phyloP scores from a whole-genome alignment of 495 filamentous ascomycete species.

The Xylaria bambusicola region DNA sequence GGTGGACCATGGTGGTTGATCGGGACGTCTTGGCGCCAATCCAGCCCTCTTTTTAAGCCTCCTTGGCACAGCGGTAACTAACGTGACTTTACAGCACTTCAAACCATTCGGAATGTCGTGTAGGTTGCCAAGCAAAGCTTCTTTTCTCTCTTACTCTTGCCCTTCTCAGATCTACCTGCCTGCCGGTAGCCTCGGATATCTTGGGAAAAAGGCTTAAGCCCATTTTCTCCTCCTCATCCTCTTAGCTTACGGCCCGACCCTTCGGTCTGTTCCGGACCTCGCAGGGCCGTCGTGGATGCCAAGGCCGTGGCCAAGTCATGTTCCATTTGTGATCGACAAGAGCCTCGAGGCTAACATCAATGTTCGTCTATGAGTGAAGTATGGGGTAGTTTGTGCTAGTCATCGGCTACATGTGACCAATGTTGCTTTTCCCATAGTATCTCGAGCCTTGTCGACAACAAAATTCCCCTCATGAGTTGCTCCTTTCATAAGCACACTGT shows the following conservation, averaged over 20 bases:
- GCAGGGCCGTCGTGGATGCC: constrained; percentile 10
- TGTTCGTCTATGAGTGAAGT: too few relatives aligned
- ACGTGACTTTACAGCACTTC: constrained; percentile 37
- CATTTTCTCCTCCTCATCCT: not conserved
- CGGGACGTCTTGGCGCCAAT: constrained; percentile 23
- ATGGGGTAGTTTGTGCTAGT: too few relatives aligned
- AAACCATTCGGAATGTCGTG: constrained; percentile 40
- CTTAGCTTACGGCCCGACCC: not conserved
- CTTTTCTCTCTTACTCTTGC: constrained; percentile 23
- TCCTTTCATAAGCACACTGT: not conserved
- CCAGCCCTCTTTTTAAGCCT: constrained; percentile 25
- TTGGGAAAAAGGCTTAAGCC: constrained; percentile 16
- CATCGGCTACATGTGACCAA: not conserved
- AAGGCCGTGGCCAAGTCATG: constrained; percentile 4
- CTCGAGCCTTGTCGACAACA: not conserved
- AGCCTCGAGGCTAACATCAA: not conserved
- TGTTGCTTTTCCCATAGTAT: not conserved
- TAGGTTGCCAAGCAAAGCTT: constrained; percentile 40
- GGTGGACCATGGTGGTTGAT: constrained; percentile 27
- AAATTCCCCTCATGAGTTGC: not conserved
- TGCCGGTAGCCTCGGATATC: not conserved
- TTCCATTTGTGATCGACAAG: not conserved
- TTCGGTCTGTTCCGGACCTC: not conserved
- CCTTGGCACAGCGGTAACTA: constrained; percentile 36
- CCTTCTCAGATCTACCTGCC: constrained; percentile 2